Percentiles rank a stretch among this genome's conserved stretches.
phyloP scores from a whole-genome alignment of 2,329 filamentous ascomycete species.

The Colletotrichum sp. region DNA sequence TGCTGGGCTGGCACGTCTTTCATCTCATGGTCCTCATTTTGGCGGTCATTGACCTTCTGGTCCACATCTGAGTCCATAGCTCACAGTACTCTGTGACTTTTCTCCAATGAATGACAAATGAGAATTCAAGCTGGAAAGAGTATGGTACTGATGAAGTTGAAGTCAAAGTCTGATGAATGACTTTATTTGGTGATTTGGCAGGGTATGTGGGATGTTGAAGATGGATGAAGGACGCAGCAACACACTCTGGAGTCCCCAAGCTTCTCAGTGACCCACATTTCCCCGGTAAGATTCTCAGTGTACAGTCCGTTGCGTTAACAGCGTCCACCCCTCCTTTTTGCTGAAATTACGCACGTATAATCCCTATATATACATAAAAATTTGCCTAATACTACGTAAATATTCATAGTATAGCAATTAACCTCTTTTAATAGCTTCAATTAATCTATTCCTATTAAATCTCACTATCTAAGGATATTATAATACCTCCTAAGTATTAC shows the following conservation, averaged over 20 bases:
- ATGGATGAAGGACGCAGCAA: neutral
- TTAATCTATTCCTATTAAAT: no score
- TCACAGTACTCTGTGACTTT: neutral
- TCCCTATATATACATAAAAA: no score
- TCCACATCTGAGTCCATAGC: conserved; percentile 8
- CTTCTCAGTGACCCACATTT: neutral
- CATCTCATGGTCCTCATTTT: conserved; percentile 12
- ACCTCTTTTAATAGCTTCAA: no score
- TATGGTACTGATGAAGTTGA: neutral
- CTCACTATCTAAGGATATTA: no score
- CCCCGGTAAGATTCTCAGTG: conserved; percentile 7
- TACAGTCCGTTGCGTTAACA: no score
- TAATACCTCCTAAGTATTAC: no score
- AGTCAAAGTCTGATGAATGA: neutral
- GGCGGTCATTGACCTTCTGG: neutral
- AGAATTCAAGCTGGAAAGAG: neutral
- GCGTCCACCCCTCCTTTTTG: no score
- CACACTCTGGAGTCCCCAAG: neutral
- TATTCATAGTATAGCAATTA: no score
- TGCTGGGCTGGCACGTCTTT: conserved; percentile 4
- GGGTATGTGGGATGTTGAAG: neutral
- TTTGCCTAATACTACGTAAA: no score
- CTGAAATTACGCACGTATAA: no score
- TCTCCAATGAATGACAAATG: neutral
- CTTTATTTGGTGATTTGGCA: neutral